Conservation (phyloP, 1,284 basidiomycete species). For the Ceratobasidium sp. region DNA sequence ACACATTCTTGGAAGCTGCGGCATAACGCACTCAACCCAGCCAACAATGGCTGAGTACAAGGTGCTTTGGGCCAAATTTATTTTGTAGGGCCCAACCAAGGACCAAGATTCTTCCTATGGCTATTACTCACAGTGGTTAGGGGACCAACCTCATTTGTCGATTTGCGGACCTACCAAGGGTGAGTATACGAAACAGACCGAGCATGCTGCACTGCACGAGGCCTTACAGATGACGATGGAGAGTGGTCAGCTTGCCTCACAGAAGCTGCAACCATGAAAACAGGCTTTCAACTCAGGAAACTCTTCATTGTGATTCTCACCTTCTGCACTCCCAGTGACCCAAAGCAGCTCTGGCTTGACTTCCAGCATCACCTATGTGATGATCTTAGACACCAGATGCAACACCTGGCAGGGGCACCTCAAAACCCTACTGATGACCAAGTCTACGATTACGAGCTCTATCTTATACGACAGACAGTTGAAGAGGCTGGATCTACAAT, state of each 20-base stretch:
- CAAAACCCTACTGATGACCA: constrained; percentile 55
- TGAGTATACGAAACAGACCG: constrained; percentile 54
- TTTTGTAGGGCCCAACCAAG: constrained; percentile 56
- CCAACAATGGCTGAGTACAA: constrained; percentile 15
- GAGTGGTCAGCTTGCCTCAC: constrained; percentile 62
- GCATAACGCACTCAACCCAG: constrained; percentile 20
- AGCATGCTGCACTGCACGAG: constrained; percentile 60
- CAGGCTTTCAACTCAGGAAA: constrained; percentile 57
- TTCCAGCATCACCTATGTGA: constrained; percentile 61
- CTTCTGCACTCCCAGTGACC: constrained; percentile 56
- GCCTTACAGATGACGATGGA: constrained; percentile 62
- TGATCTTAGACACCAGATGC: constrained; percentile 49
- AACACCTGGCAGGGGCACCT: constrained; percentile 49
- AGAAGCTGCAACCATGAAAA: constrained; percentile 62
- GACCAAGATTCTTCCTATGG: constrained; percentile 60
- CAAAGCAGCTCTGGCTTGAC: constrained; percentile 58
- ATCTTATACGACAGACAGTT: constrained; percentile 57
- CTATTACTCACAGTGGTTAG: constrained; percentile 58
- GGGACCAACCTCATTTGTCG: constrained; percentile 58
- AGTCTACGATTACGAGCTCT: constrained; percentile 61
- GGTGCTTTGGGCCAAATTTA: constrained; percentile 60
- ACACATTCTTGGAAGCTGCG: constrained; percentile 54
- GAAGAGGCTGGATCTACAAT: constrained; percentile 52
- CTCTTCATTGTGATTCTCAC: constrained; percentile 62
- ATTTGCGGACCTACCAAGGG: constrained; percentile 56